phyloP scores from a whole-genome alignment of 2,329 filamentous ascomycete species.

The Verticillium nubilum region DNA sequence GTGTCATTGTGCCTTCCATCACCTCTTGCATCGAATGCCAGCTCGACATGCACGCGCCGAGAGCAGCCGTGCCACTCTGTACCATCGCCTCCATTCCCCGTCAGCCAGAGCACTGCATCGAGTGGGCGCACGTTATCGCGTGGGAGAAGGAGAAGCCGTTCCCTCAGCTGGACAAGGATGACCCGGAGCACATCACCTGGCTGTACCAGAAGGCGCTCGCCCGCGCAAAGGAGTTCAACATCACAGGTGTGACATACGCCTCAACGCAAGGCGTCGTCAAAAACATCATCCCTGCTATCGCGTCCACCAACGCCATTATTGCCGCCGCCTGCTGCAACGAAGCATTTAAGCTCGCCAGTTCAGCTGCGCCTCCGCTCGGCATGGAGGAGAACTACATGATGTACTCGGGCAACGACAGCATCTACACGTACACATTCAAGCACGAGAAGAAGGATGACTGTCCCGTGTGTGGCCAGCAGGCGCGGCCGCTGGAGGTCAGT shows the following conservation, averaged over 20 bases:
- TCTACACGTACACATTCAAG: conserved; percentile 97
- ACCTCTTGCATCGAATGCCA: conserved; percentile 98
- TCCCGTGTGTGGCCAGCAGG: conserved; percentile 82
- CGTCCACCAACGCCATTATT: conserved; percentile 94
- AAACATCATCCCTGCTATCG: conserved; percentile 98
- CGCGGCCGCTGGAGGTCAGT: conserved; percentile 69
- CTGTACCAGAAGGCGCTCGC: conserved; percentile 78
- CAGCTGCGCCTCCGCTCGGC: conserved; percentile 73
- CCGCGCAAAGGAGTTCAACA: conserved; percentile 83
- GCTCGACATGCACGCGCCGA: conserved; percentile 96
- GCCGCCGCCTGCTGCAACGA: conserved; percentile 96
- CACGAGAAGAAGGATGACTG: conserved; percentile 94
- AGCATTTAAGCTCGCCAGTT: conserved; percentile 88
- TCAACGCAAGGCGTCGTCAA: conserved; percentile 97
- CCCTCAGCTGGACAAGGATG: conserved; percentile 84
- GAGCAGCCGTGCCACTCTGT: conserved; percentile 92
- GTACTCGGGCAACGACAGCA: conserved; percentile 92
- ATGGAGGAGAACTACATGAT: conserved; percentile 93
- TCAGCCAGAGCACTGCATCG: conserved; percentile 95
- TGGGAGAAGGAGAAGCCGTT: conserved; percentile 88
- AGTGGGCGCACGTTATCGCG: conserved; percentile 97
- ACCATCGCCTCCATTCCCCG: conserved; percentile 94
- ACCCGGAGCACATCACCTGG: conserved; percentile 97
- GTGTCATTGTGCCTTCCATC: conserved; percentile 86
- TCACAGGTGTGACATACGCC: conserved; percentile 87